Base-by-base conservation (phyloP, 2,329 filamentous ascomycete species). In the Hypocrella siamensis region DNA sequence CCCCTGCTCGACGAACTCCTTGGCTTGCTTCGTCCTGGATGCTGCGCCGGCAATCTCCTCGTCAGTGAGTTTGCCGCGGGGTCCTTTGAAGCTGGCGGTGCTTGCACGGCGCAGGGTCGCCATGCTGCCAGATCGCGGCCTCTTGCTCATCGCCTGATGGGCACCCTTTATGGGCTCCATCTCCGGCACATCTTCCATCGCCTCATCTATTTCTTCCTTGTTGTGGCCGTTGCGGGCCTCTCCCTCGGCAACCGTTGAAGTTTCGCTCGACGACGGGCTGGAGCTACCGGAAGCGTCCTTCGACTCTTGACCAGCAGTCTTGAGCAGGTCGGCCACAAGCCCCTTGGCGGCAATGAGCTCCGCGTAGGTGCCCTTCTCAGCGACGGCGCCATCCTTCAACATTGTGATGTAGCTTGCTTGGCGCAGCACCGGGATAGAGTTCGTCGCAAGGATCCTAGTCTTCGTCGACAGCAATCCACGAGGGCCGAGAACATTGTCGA, bases 291-390 rank as follows among this genome's bases (percentile, higher is more conserved):
- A 50, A 38, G 32, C 54, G 45, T 40, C 44, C 9, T 60, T 61
- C 6, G 61, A 65, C 15, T 72, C 68, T 32, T 74, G 68, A 31
- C 75, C 75, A 3, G 79, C 73, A 8, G 82, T 80, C 49, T 75
- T 83, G 49, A 96, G 75, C 21, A 98, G 66, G 32, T 82, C 83
- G 17, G 79, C 71, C 34, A 98, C 80, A 40, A 90, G 75, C 25
- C 88, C 88, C 58, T 90, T 93, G 77, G 92, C 92, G 6, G 86
- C 85, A 56, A 93, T 75, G 21, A 96, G 67, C 51, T 94, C 82
- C 42, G 79, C 75, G 53, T 90, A 96, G 1, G 86, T 93, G 25
- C 90, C 90, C 43, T 78, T 77, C 52, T 98, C 90, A 24, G 80
- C 65, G 33, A 96, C 75, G 38, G 75, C 75, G 31, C 85, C 83